Evolutionary conservation across 176 grass and related monocot genomes (phyloP), one percentile per base, ranked within the genome.

Genomic region (Phyllostachys edulis): DNA sequence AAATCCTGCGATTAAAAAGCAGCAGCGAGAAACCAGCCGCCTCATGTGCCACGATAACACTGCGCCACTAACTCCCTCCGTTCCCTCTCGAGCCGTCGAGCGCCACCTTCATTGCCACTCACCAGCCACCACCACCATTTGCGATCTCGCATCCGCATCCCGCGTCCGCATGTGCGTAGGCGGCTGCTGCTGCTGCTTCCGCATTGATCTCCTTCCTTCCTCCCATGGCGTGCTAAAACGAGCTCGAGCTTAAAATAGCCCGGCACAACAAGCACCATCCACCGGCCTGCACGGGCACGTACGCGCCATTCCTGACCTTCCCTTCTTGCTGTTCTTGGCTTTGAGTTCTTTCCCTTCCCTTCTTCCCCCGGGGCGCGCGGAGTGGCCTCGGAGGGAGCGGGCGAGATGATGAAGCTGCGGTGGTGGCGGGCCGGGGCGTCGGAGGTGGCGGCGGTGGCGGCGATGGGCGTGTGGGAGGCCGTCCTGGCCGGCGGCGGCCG

Each of bases 381-480:
- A 37, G 44, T 14, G 49, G 67, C 42, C 24, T n/a, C 13, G 38
- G 14, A 54, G 54, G 17, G 26, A 40, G n/a, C 11, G 4, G 7
- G 39, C 9, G 73, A 15, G 72, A 90, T 82, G 88, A 82, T 78
- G 84, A 90, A 90, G 87, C 75, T 84, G 60, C 67, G 56, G 68
- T 84, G 87, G 88, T 90, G 82, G 87, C 63, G 72, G 41, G 77
- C 77, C 84, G 94, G 94, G 87, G 86, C 92, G 34, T 86, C 89
- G 40, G 84, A 83, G 80, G 74, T 87, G 84, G 76, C 79, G 66
- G 71, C 85, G 38, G 76, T 87, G 36, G 62, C 88, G 62, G 84
- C 84, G 54, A 97, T 97, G 92, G 95, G 90, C 81, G 81, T 97
- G 34, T 90, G 90, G 85, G 92, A 97, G 80, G 89, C 90, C 24